Base-by-base conservation (phyloP, 345 rosid genomes). In the Linum lewisii region DNA sequence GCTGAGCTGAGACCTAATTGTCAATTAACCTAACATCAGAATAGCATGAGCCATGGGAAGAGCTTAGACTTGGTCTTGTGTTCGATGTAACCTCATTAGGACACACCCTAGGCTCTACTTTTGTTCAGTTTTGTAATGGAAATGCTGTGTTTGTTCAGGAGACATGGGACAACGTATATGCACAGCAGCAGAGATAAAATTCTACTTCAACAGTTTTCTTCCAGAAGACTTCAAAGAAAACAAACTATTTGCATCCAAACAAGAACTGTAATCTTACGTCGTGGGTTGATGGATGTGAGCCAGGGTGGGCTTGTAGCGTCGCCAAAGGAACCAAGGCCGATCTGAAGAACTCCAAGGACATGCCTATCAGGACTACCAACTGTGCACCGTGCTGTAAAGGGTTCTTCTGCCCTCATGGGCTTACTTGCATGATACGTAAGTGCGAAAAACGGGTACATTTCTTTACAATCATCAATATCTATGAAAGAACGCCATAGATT, bases 341-440 rank as follows among this genome's bases (percentile, higher is more conserved):
- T 62, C 77, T 82, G 16, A 75, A 69, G 70, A 75, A 92, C 64
- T 65, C 80, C 6, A 81, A 78, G 62, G 79, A 55, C 34, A 75
- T 85, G 18, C 97, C 96, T 54, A 38, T 24, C 20, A 79, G 97
- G 69, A 75, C 81, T 57, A 58, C 61, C 21, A 47, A 62, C 50
- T 94, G 97, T 19, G 64, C 61, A 1, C 64, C 88, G 38, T 94
- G 99, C 36, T 94, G 97, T 20, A 88, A 82, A 60, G 99, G 99
- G 42, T 94, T 94, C 86, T 94, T 94, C 76, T 94, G 97, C 69
- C 99, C 99, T 66, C 89, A 83, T 24, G 99, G 99, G 21, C 65
- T 94, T 42, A 87, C 99, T 45, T 94, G 99, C 78, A 94, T 94
- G 97, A 94, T 94, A 49, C 96, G 99, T 94, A 73, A 82, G 99